Conservation (phyloP, 1,284 basidiomycete genomes). For the Marasmius oreades region DNA sequence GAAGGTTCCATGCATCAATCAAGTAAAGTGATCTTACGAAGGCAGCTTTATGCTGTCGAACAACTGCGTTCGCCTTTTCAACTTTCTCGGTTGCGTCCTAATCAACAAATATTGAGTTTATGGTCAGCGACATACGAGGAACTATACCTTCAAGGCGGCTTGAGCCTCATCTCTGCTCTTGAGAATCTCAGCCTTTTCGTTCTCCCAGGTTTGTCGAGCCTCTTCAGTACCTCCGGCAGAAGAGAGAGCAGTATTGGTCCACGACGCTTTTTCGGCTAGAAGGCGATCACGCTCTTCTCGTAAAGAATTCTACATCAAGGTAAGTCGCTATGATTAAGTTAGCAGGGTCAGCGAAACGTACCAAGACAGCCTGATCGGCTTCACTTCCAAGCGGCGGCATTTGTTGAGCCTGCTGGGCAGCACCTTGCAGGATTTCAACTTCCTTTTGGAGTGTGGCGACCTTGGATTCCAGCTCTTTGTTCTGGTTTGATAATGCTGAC, state of each 20-base stretch:
- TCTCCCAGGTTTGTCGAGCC: slow-evolving; percentile 43
- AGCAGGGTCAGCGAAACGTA: neutral
- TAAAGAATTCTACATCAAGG: slow-evolving; percentile 43
- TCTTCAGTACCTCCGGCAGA: slow-evolving; percentile 25
- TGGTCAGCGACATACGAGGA: neutral
- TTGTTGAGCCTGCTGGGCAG: slow-evolving; percentile 29
- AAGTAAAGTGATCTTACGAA: slow-evolving; percentile 7
- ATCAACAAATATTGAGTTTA: neutral
- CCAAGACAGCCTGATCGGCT: slow-evolving; percentile 30
- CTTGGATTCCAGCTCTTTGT: slow-evolving; percentile 30
- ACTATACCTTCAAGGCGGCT: slow-evolving; percentile 49
- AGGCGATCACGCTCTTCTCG: slow-evolving; percentile 58
- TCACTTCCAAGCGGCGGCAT: neutral
- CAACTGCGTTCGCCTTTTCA: slow-evolving; percentile 44
- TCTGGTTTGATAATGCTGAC: slow-evolving; percentile 31
- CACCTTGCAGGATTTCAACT: slow-evolving; percentile 30
- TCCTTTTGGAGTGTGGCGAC: slow-evolving; percentile 36
- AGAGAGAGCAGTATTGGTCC: slow-evolving; percentile 23
- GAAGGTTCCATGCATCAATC: slow-evolving; percentile 25
- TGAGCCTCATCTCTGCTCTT: slow-evolving; percentile 59
- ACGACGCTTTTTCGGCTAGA: slow-evolving; percentile 54
- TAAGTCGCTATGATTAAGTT: neutral
- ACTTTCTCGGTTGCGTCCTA: slow-evolving; percentile 45
- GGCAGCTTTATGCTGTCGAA: slow-evolving; percentile 28
- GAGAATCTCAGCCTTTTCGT: slow-evolving; percentile 53